phyloP scores from a whole-genome alignment of 2,329 filamentous ascomycete genomes.

The Paracorniculantispora psalliotae region DNA sequence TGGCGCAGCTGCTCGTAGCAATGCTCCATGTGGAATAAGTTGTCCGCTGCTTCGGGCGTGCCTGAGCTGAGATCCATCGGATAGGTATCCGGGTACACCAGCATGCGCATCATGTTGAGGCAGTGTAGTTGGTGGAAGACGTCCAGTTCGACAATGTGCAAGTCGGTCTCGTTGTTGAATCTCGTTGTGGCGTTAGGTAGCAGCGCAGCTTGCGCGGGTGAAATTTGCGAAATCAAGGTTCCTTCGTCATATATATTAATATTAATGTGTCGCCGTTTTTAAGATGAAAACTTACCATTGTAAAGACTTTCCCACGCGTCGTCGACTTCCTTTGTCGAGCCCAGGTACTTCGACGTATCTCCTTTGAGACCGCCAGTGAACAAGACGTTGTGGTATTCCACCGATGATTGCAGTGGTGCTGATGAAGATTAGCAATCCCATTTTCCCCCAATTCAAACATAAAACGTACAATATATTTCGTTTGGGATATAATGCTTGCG shows the following conservation, averaged over 20 bases:
- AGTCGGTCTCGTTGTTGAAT: slow-evolving; percentile 47
- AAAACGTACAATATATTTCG: slow-evolving; percentile 30
- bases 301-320: slow-evolving; percentile 50
- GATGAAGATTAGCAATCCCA: neutral
- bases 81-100: slow-evolving; percentile 46
- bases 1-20: slow-evolving; percentile 51
- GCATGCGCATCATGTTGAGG: slow-evolving; percentile 42
- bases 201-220: slow-evolving; percentile 44
- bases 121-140: slow-evolving; percentile 50
- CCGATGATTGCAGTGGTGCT: slow-evolving; percentile 43
- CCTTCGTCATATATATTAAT: too few relatives aligned
- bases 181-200: slow-evolving; percentile 49
- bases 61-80: slow-evolving; percentile 34
- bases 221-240: slow-evolving; percentile 57
- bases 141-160: slow-evolving; percentile 52
- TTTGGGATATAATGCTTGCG: slow-evolving; percentile 14
- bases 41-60: slow-evolving; percentile 37
- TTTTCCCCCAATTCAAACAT: neutral
- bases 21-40: slow-evolving; percentile 36
- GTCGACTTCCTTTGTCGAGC: slow-evolving; percentile 50
- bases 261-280: too few relatives aligned
- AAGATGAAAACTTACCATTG: slow-evolving; percentile 8
- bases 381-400: slow-evolving; percentile 45
- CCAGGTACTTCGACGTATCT: slow-evolving; percentile 46
- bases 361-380: slow-evolving; percentile 42